Base-by-base conservation (phyloP, 176 grass and related monocot species). In the Raddia distichophylla region DNA sequence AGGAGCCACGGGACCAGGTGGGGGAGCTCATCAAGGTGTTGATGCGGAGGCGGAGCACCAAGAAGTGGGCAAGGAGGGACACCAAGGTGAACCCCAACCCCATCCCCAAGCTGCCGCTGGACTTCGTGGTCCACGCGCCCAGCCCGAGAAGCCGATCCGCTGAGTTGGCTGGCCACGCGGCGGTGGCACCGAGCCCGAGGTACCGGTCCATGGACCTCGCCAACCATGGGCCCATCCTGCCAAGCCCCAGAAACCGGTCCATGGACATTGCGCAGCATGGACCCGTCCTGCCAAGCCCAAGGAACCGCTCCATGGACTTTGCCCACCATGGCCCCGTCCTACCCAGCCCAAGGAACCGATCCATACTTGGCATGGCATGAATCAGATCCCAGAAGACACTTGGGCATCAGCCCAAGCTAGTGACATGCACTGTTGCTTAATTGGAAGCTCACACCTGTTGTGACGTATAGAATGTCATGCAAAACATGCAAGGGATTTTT, bases 1-100 rank as follows among this genome's bases (percentile, higher is more conserved):
- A 71, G 18, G 43, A 43, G 2, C 64, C 79, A 8, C 79, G 73
- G 4, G 73, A 87, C 66, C 78, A 81, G 68, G 48, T 78, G 8
- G 49, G 56, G 12, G 40, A 87, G 73, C 58, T 87, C 22, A 17
- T 78, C 22, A 87, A 87, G 80, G 73, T 72, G 80, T 80, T 87
- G 7, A 78, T 55, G 73, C 73, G 86, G 59, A 74, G 86, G 17
- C 73, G 73, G 5, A 87, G 86, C 86, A 65, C 73, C 73, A 83
- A 77, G 66, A 87, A 83, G 73, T 37, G 65, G 79, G 15, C 57
- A 48, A 57, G 79, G 16, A 73, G 48, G 5, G 79, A 71, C 20
- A 19, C 35, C 73, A 87, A 77, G 37, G 79, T 83, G 79, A 40
- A 22, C 64, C 73, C 79, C 56, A 76, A 27, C 27, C 0, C 27